Evolutionary conservation across 2,329 filamentous ascomycete genomes (phyloP), one percentile per base, ranked within the genome.

Genomic region (Diaporthe vaccinii): DNA sequence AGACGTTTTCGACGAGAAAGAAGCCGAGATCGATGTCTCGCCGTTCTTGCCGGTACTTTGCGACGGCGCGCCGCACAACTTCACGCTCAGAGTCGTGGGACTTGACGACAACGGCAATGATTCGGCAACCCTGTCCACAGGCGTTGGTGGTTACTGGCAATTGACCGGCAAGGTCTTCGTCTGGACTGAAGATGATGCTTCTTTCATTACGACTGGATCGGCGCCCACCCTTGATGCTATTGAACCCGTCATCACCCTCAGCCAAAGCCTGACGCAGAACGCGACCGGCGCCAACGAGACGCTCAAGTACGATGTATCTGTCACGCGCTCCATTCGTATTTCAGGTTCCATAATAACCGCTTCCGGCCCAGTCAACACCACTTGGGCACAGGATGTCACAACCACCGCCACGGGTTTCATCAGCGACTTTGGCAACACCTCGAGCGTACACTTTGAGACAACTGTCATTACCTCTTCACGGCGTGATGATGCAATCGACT

Each of bases 21-120:
- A 97, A 81, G 91, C 94, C 77, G 93, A 97, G 81, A 94, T 97
- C 77, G 94, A 97, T 80, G 91, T 97, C 59, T 93, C 94, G 2
- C 92, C 94, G 0, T 97, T 93, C 86, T 85, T 97, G 6, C 91
- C 93, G 0, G 76, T 93, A 1, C 86, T 97, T 0, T 92, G 90
- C 77, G 91, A 96, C 78, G 92, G 91, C 0, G 78, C 85, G 1
- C 78, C 86, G 8, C 94, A 96, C 81, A 91, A 84, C 0, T 94
- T 96, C 80, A 88, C 90, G 71, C 91, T 97, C 67, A 85, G 87
- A 28, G 88, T 97, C 4, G 88, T 88, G 0, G 94, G 93, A 0
- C 84, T 96, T 9, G 83, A 91, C 57, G 90, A 94, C 77, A 80
- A 89, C 73, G 86, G 86, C 1, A 81, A 84, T 15, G 87, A 86